Conservation (phyloP, 169 alveolate species). For the Plasmodium falciparum region DNA sequence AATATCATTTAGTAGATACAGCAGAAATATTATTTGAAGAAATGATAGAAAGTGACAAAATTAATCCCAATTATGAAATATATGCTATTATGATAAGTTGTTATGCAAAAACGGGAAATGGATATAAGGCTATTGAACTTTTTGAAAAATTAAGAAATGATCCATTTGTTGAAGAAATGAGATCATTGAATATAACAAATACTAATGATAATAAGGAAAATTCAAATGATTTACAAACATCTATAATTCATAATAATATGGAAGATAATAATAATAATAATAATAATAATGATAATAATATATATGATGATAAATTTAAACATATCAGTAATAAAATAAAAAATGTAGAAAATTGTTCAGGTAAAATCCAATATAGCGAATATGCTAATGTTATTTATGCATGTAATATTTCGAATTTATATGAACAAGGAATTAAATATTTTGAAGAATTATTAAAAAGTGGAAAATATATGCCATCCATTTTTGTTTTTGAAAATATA, state of each 20-base stretch:
- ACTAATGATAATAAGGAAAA: neutral
- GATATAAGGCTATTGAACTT: slow-evolving; percentile 51
- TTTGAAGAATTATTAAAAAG: slow-evolving; percentile 74
- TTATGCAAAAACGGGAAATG: slow-evolving; percentile 60
- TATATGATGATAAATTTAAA: slow-evolving; percentile 31
- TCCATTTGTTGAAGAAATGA: slow-evolving; percentile 45
- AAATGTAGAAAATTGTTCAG: slow-evolving; percentile 38
- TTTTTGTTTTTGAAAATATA: slow-evolving; percentile 50
- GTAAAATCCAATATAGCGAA: slow-evolving; percentile 72
- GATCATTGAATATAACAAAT: neutral
- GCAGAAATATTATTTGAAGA: slow-evolving; percentile 71
- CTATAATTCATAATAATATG: no score
- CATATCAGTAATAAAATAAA: slow-evolving; percentile 41
- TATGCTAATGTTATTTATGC: slow-evolving; percentile 74
- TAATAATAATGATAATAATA: slow-evolving; percentile 20
- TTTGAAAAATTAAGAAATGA: slow-evolving; percentile 62
- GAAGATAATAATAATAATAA: slow-evolving; percentile 5
- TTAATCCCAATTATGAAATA: slow-evolving; percentile 64
- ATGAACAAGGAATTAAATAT: slow-evolving; percentile 69
- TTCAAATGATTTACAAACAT: no score
- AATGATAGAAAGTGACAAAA: slow-evolving; percentile 65
- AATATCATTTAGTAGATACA: slow-evolving; percentile 55
- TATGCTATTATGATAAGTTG: slow-evolving; percentile 73
- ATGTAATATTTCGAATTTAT: slow-evolving; percentile 57
- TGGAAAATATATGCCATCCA: slow-evolving; percentile 68